Conservation (phyloP, 2,329 filamentous ascomycete genomes). For the Colletotrichum tofieldiae region DNA sequence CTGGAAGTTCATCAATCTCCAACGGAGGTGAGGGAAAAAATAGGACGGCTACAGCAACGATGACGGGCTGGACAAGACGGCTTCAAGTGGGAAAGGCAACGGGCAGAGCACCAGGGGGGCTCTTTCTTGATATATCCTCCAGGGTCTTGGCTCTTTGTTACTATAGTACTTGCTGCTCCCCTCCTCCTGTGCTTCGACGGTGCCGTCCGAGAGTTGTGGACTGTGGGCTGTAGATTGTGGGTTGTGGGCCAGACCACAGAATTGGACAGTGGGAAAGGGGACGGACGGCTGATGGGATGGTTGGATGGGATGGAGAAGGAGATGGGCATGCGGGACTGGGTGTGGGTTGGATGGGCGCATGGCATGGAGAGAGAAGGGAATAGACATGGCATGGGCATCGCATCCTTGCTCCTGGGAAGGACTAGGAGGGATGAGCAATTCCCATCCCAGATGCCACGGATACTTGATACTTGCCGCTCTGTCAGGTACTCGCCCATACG, state of each 20-base stretch:
- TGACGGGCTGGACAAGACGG: conserved; percentile 6
- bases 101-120: conserved; percentile 30
- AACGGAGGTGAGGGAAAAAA: conserved; percentile 29
- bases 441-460: conserved; percentile 19
- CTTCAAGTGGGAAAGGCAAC: conserved; percentile 7
- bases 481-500: background rate
- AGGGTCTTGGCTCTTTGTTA: conserved; percentile 31
- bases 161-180: background rate
- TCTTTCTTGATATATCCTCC: conserved; percentile 42
- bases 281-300: conserved; percentile 22
- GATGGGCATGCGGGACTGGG: conserved; percentile 14
- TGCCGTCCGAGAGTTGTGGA: conserved; percentile 24
- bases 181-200: conserved; percentile 20
- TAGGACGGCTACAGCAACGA: conserved; percentile 11
- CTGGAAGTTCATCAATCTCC: conserved; percentile 34
- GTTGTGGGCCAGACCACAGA: conserved; percentile 25
- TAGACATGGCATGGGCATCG: conserved; percentile 30
- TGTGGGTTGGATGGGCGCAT: conserved; percentile 30
- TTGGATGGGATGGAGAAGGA: conserved; percentile 35
- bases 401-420: conserved; percentile 20
- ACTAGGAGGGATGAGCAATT: conserved; percentile 27
- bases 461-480: background rate
- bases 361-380: conserved; percentile 35
- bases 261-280: conserved; percentile 30
- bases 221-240: conserved; percentile 16